A percentile compares a stretch with the other conserved stretches of the same genome.
Conservation (phyloP, 164 flowering plant genomes). For the Santalum album region DNA sequence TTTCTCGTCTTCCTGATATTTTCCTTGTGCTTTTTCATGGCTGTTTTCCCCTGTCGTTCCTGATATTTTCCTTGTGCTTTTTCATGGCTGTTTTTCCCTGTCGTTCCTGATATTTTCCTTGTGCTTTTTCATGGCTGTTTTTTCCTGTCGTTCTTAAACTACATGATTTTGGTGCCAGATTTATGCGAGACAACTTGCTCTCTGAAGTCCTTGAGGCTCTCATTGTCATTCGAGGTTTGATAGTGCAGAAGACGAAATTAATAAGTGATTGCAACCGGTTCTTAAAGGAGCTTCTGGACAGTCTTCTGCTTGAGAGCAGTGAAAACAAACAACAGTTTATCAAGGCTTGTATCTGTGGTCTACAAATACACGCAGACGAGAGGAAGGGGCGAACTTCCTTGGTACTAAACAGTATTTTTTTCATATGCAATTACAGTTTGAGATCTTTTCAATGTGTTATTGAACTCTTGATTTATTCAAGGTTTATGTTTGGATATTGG, state of each 20-base stretch:
- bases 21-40: neutral
- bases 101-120: conserved; percentile 2
- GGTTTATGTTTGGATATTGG: too few species aligned
- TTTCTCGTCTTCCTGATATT: neutral
- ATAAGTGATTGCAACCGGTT: conserved; percentile 92
- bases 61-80: neutral
- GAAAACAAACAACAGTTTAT: conserved; percentile 91
- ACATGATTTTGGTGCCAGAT: conserved; percentile 39
- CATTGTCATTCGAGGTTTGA: conserved; percentile 80
- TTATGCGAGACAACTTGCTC: conserved; percentile 80
- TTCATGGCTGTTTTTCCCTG: neutral
- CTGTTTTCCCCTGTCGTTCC: neutral
- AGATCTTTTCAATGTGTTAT: neutral
- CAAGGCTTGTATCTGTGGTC: conserved; percentile 79
- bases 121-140: neutral
- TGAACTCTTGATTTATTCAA: neutral
- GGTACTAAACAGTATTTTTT: conserved; percentile 30
- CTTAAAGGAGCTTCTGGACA: conserved; percentile 82
- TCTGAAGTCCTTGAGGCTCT: conserved; percentile 92
- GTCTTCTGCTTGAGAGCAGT: conserved; percentile 91
- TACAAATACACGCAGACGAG: conserved; percentile 78
- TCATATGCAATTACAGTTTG: neutral
- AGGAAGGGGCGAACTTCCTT: conserved; percentile 71
- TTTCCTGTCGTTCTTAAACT: neutral
- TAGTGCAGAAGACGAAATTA: conserved; percentile 96